A percentile compares a stretch with the other conserved stretches of the same genome.
Evolutionary conservation across 2,329 filamentous ascomycete species (phyloP).

Genomic region (Colletotrichum ledebouriae): DNA sequence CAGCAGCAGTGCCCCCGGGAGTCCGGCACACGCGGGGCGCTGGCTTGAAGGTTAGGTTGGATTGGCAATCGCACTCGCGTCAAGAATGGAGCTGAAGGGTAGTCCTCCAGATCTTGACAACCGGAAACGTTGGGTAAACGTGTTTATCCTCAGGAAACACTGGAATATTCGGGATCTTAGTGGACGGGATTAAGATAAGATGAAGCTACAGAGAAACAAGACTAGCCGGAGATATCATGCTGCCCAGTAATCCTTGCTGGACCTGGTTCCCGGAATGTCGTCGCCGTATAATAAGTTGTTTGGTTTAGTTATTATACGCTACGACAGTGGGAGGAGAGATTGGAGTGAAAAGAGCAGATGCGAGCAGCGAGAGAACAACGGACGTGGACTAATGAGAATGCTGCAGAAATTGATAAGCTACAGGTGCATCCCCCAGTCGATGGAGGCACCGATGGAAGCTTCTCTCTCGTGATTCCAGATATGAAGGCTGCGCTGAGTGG

Average conservation of each 20-base stretch:
- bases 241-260: too few species aligned
- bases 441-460: slow-evolving; percentile 14
- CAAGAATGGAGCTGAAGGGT: not conserved
- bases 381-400: not conserved
- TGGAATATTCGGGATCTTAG: not conserved
- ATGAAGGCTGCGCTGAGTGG: not conserved
- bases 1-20: slow-evolving; percentile 29
- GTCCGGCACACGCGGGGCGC: slow-evolving; percentile 4
- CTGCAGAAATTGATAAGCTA: slow-evolving; percentile 2
- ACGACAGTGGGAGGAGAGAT: too few species aligned
- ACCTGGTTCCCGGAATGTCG: slow-evolving; percentile 15
- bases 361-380: too few species aligned
- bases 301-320: too few species aligned
- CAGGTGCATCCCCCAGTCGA: slow-evolving; percentile 9
- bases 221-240: slow-evolving; percentile 10
- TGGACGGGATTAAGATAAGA: slow-evolving; percentile 9
- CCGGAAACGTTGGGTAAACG: not conserved
- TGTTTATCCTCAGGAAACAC: not conserved
- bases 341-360: too few species aligned
- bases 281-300: not conserved
- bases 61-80: slow-evolving; percentile 16
- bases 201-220: slow-evolving; percentile 13
- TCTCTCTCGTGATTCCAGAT: slow-evolving; percentile 19
- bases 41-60: slow-evolving; percentile 10
- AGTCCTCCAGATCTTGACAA: not conserved